Evolutionary conservation across 331 rosid genomes (phyloP).

Genomic region (Dryas integrifolia): DNA sequence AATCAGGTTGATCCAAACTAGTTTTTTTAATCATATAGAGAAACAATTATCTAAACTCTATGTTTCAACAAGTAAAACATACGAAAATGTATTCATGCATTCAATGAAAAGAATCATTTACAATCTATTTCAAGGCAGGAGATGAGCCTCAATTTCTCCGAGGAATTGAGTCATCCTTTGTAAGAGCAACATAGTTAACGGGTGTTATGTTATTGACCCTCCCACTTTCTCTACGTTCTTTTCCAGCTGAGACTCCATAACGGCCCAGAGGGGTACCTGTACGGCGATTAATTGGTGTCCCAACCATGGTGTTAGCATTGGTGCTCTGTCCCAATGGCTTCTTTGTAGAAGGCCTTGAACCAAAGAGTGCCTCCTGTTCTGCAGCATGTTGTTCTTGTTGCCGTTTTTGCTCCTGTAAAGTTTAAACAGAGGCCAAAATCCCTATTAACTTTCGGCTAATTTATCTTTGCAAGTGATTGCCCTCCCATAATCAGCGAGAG

Average conservation of each 20-base stretch:
- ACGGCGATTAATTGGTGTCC: slow-evolving; percentile 75
- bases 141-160: slow-evolving; percentile 38
- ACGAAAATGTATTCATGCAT: background rate
- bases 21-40: background rate
- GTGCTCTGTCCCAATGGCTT: slow-evolving; percentile 71
- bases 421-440: background rate
- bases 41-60: background rate
- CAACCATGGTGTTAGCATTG: slow-evolving; percentile 43
- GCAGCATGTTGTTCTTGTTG: slow-evolving; percentile 62
- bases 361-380: slow-evolving; percentile 71
- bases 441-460: background rate
- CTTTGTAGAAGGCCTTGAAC: slow-evolving; percentile 64
- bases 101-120: slow-evolving; percentile 24
- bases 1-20: slow-evolving; percentile 12
- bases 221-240: slow-evolving; percentile 66
- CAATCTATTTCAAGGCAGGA: slow-evolving; percentile 18
- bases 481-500: background rate
- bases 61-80: background rate
- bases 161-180: slow-evolving; percentile 61
- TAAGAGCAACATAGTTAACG: slow-evolving; percentile 81
- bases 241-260: slow-evolving; percentile 45
- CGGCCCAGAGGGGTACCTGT: slow-evolving; percentile 47
- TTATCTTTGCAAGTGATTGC: background rate
- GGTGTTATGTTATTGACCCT: slow-evolving; percentile 52
- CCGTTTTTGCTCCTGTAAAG: slow-evolving; percentile 65